These are phyloP conservation scores for Nitzschia inconspicua DNA, from an alignment of 108 stramenopile genomes.

Conservation along the genomic window DNA sequence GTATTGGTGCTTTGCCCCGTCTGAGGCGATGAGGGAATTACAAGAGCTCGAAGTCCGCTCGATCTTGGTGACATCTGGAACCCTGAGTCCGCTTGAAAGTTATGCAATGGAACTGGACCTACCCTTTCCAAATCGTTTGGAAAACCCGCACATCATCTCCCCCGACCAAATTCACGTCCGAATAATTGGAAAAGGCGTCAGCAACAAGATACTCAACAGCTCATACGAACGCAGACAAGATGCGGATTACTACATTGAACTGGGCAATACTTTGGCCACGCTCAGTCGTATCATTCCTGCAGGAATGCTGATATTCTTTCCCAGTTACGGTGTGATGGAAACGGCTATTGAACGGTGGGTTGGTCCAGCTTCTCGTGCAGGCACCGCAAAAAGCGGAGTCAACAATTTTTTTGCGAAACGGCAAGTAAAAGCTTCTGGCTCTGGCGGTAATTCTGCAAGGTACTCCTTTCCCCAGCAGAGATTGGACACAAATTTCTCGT, in stretches of 20 bases:
- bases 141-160: slow-evolving; percentile 92
- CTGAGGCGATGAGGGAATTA: slow-evolving; percentile 92
- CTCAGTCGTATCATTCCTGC: slow-evolving; percentile 81
- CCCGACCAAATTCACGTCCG: slow-evolving; percentile 83
- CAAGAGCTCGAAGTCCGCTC: slow-evolving; percentile 71
- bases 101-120: slow-evolving; percentile 90
- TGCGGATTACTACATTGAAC: slow-evolving; percentile 85
- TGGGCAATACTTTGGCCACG: slow-evolving; percentile 85
- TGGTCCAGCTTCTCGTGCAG: slow-evolving; percentile 45
- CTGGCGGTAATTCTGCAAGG: slow-evolving; percentile 19
- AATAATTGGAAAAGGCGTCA: slow-evolving; percentile 84
- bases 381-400: too few relatives aligned
- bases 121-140: slow-evolving; percentile 83
- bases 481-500: background rate
- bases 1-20: slow-evolving; percentile 98
- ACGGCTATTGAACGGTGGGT: slow-evolving; percentile 75
- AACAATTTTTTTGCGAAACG: slow-evolving; percentile 48
- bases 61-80: slow-evolving; percentile 94
- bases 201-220: slow-evolving; percentile 70
- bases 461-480: slow-evolving; percentile 40
- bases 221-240: slow-evolving; percentile 84
- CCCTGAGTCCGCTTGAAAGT: slow-evolving; percentile 90
- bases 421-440: slow-evolving; percentile 17
- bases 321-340: slow-evolving; percentile 90
- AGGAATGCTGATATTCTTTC: slow-evolving; percentile 97